Base-by-base conservation (phyloP, 176 grass and related monocot species). In the Puccinellia tenuiflora region DNA sequence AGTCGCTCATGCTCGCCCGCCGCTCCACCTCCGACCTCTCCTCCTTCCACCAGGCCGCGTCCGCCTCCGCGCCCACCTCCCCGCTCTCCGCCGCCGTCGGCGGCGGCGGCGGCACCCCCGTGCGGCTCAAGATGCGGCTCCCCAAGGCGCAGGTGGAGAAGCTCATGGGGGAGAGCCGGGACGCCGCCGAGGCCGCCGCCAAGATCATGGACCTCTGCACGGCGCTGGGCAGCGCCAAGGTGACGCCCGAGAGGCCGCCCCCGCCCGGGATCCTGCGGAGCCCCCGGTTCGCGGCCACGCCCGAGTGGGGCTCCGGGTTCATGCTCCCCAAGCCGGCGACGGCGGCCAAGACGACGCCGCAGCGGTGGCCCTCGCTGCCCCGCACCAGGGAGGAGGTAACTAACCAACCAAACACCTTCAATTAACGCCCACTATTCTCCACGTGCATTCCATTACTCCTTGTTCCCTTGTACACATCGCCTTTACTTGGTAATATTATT, bases 11-110 rank as follows among this genome's bases (percentile, higher is more conserved):
- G 95, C 88, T 97, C 81, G 54, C 86, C 56, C 90, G 95, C 56
- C 84, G 95, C 14, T 89, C 95, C 84, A 92, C 92, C 75, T 97
- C 95, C 9, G 92, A 94, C 50, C 73, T 97, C 46, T 90, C 88
- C 52, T 83, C 80, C 16, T 75, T 86, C 64, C 69, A 47, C 15
- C 34, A 34, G 62, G 24, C 68, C 62, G 63, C 73, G 0, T 90
- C 85, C 43, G 77, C 87, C 16, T 82, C 86, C 45, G 86, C 81
- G 18, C 68, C 85, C 63, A 89, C 80, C 7, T 81, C 84, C 21
- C 81, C 82, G 14, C 79, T 83, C 31, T 20, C 38, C 56, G 2
- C 22, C 45, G 53, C 61, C 51, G 34, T 30, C 4, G 31, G 67
- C 18, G 64, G 69, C 0, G 78, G 31, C 5, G 47, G 33, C 15